These are phyloP conservation scores for Boletus vinaceobasis DNA, from an alignment of 768 basidiomycete species.

Conservation along the genomic window DNA sequence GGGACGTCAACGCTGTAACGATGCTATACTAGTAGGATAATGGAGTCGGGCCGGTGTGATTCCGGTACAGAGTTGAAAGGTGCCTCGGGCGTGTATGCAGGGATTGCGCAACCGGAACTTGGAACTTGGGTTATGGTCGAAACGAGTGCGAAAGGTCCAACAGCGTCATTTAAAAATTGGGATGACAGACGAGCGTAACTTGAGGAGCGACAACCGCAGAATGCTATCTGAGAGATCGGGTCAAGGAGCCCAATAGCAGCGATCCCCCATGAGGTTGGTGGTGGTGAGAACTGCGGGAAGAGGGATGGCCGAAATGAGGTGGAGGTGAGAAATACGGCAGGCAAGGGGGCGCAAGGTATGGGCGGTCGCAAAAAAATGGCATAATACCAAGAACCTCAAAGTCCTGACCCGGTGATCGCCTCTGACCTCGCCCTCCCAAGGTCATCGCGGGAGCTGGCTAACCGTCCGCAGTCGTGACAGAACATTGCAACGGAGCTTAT, in stretches of 20 bases:
- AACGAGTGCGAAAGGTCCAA: not conserved
- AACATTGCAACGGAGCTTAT: not conserved
- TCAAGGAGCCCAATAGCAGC: not conserved
- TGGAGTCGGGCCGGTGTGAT: not conserved
- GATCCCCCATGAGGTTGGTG: not conserved
- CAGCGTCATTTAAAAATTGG: not conserved
- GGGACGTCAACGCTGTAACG: not conserved
- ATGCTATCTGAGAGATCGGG: too few relatives aligned
- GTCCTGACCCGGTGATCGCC: not conserved
- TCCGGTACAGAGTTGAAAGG: not conserved
- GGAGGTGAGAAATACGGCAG: not conserved
- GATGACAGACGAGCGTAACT: not conserved
- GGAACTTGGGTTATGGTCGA: not conserved
- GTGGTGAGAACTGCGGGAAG: conserved; percentile 4
- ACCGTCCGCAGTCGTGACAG: not conserved
- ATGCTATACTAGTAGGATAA: not conserved
- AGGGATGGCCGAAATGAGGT: not conserved
- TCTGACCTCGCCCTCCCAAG: not conserved
- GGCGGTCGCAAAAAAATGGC: not conserved
- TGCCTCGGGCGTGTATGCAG: not conserved
- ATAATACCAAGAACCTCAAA: not conserved
- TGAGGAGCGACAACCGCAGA: not conserved
- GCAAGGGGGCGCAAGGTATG: too few relatives aligned
- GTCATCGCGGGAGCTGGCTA: not conserved
- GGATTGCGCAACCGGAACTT: not conserved